phyloP scores from a whole-genome alignment of 2,329 filamentous ascomycete species.

The Fusarium tanahbumbuense region DNA sequence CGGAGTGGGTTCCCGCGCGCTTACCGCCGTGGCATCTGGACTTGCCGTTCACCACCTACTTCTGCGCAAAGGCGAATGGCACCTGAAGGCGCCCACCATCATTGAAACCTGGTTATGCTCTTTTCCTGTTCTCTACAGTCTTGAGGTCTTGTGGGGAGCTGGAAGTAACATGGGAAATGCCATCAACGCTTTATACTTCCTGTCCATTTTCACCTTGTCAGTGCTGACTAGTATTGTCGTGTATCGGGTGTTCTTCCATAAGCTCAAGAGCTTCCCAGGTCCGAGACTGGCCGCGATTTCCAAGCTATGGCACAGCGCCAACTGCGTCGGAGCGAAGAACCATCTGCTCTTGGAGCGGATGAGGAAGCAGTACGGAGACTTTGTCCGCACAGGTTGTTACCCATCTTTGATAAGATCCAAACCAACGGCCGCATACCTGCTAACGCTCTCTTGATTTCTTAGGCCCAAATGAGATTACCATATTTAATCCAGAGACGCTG shows the following conservation, averaged over 20 bases:
- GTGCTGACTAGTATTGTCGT: fast-evolving
- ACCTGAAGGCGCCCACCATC: not conserved
- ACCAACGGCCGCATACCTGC: fast-evolving
- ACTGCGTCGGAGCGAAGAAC: not conserved
- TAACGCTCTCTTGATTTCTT: not conserved
- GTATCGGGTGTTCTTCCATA: not conserved
- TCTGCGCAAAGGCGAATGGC: not conserved
- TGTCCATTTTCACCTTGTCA: fast-evolving
- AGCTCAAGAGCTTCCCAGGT: fast-evolving
- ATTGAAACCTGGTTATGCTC: not conserved
- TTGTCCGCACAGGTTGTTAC: not conserved
- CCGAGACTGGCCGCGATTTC: not conserved
- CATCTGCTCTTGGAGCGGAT: not conserved
- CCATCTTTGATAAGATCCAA: fast-evolving
- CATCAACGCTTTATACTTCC: not conserved
- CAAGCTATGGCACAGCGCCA: not conserved
- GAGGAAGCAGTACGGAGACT: not conserved
- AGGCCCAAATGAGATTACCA: not conserved
- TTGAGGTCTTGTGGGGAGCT: fast-evolving
- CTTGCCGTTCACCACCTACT: not conserved
- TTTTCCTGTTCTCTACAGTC: not conserved
- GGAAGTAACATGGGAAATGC: fast-evolving
- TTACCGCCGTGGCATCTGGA: not conserved
- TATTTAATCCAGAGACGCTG: not conserved
- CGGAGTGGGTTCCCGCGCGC: fast-evolving